Percentiles rank a stretch among this genome's conserved stretches.
These are phyloP conservation scores for Cucurbitaria berberidis DNA, from an alignment of 2,329 filamentous ascomycete species.

Conservation along the genomic window DNA sequence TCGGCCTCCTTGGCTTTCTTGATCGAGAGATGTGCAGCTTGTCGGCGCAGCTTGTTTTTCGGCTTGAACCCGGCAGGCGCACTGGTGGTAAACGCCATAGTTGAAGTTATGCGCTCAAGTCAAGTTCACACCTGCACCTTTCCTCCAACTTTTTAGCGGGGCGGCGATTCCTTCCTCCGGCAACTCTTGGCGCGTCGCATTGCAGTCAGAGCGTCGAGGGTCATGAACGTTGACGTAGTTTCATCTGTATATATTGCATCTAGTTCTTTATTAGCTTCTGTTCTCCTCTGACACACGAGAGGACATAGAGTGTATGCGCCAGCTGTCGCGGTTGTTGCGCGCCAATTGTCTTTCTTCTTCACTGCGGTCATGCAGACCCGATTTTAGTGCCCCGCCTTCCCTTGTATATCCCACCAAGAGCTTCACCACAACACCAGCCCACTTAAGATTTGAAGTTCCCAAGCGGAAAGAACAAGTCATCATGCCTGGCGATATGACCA, in stretches of 20 bases:
- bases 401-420: conserved; percentile 39
- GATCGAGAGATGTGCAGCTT: conserved; percentile 77
- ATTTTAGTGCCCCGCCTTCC: conserved; percentile 43
- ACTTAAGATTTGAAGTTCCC: conserved; percentile 36
- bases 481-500: conserved; percentile 52
- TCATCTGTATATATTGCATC: conserved; percentile 29
- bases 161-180: conserved; percentile 20
- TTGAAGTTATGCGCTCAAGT: background rate
- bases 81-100: conserved; percentile 58
- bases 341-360: conserved; percentile 38
- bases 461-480: conserved; percentile 35
- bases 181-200: conserved; percentile 21
- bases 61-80: conserved; percentile 60
- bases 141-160: conserved; percentile 21
- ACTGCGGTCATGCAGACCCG: conserved; percentile 29
- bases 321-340: conserved; percentile 49
- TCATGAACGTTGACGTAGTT: conserved; percentile 11
- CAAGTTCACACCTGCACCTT: background rate
- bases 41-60: conserved; percentile 79
- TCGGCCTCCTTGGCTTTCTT: conserved; percentile 78
- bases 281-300: conserved; percentile 33
- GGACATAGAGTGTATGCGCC: conserved; percentile 42
- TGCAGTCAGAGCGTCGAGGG: conserved; percentile 9
- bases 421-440: conserved; percentile 43
- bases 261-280: conserved; percentile 16